Evolutionary conservation across 1,284 basidiomycete species (phyloP), one percentile per base, ranked within the genome.

Genomic region (Pseudomicrostroma phylloplanum): DNA sequence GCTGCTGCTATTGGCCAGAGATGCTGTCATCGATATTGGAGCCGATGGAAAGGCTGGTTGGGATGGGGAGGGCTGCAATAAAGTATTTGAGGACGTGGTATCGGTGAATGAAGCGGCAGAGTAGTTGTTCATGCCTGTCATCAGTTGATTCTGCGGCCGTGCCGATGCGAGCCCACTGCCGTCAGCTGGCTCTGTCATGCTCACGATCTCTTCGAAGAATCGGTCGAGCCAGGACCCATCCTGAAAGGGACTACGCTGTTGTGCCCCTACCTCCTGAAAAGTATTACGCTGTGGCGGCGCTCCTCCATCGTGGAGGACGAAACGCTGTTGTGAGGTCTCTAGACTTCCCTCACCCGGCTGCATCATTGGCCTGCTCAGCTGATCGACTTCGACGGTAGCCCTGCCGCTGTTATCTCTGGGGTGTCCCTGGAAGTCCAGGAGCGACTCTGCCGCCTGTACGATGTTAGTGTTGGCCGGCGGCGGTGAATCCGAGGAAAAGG

Each of bases 141-240:
- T 36, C 30, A 36, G 3, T 36, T 36, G 30, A 36, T 36, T 36
- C 9, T 36, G 30, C 30, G 30, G 30, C 30, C 30, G 30, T 36
- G 30, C 30, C 17, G 25, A 46, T n/a, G 57, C 48, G 13, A 12
- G 11, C 12, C 21, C 15, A 21, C 26, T 49, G 51, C 21, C 23
- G 25, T 58, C 48, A 3, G 23, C 12, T n/a, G 68, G 68, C 7
- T 61, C 66, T 1, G 67, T 69, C 15, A 72, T 56, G 49, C 59
- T 66, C 61, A 68, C 65, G 36, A 72, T 67, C 48, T 70, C 70
- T 51, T 60, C 66, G 56, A 72, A 66, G 60, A 72, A 72, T 57
- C 66, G 66, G 48, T 72, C 68, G 55, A 72, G 64, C 68, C 57
- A 58, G 26, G 43, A 54, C 2, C 26, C 26, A 25, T 25, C 21